phyloP scores from a whole-genome alignment of 1,139 yeast species.

The Debaryomycetaceae sp. region DNA sequence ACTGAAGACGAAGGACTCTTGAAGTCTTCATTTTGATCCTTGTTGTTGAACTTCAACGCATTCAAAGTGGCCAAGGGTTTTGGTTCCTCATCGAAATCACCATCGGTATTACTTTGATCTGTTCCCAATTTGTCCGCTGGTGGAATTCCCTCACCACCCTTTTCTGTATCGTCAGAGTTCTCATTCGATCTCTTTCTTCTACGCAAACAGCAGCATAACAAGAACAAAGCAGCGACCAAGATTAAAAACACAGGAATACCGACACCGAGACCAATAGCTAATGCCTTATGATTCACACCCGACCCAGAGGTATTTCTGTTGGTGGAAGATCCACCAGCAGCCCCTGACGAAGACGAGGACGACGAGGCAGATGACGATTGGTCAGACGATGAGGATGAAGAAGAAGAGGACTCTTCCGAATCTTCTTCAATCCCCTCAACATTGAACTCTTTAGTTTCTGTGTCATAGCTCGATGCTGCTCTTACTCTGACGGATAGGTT shows the following conservation, averaged over 20 bases:
- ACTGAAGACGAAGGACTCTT: conserved; percentile 30
- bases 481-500: conserved; percentile 46
- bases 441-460: conserved; percentile 43
- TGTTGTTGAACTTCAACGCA: conserved; percentile 50
- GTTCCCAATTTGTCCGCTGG: conserved; percentile 28
- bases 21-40: conserved; percentile 18
- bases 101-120: conserved; percentile 16
- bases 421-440: conserved; percentile 52
- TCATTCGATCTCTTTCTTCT: conserved; percentile 32
- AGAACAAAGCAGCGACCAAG: conserved; percentile 43
- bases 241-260: conserved; percentile 63
- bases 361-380: conserved; percentile 23
- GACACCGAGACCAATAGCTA: conserved; percentile 89
- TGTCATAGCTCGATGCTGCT: conserved; percentile 41
- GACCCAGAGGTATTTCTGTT: conserved; percentile 10
- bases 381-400: conserved; percentile 19
- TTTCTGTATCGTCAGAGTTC: conserved; percentile 32
- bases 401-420: conserved; percentile 12
- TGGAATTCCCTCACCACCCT: conserved; percentile 23
- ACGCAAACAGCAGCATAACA: conserved; percentile 59
- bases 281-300: conserved; percentile 28
- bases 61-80: conserved; percentile 48
- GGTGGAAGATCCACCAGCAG: conserved; percentile 1
- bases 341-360: conserved; percentile 16
- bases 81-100: conserved; percentile 17